phyloP scores from a whole-genome alignment of 495 filamentous ascomycete genomes.

The Podospora conica region DNA sequence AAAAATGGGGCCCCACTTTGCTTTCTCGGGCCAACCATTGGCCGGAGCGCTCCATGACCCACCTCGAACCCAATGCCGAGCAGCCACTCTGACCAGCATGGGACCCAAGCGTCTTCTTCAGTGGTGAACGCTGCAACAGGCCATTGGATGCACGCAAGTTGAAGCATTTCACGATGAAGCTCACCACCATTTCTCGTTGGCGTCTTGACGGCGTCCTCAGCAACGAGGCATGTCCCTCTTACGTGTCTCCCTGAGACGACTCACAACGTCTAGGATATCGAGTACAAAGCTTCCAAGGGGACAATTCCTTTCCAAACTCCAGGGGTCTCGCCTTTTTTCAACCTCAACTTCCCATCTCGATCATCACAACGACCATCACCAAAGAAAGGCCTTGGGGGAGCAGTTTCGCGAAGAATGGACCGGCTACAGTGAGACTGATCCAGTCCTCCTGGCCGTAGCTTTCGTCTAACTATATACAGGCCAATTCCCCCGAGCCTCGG shows the following conservation, averaged over 20 bases:
- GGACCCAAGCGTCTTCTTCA: conserved; percentile 6
- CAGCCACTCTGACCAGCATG: neutral
- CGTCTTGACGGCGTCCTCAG: neutral
- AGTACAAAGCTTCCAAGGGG: neutral
- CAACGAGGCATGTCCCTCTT: conserved; percentile 19
- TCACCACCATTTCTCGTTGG: neutral
- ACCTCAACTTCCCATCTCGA: neutral
- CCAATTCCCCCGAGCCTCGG: conserved; percentile 45
- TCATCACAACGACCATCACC: neutral
- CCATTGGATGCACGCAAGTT: neutral
- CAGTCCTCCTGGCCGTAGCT: neutral
- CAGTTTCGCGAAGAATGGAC: conserved; percentile 26
- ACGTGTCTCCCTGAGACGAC: conserved; percentile 20
- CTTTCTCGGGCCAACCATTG: conserved; percentile 17
- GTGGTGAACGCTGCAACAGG: neutral
- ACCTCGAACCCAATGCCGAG: neutral
- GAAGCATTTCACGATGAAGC: conserved; percentile 1
- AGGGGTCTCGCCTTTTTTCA: neutral
- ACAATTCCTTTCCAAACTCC: neutral
- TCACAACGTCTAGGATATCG: conserved; percentile 10
- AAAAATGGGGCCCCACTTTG: conserved; percentile 13
- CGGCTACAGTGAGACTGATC: conserved; percentile 21
- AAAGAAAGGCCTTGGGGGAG: conserved; percentile 4
- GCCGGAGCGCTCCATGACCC: conserved; percentile 8
- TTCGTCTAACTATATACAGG: conserved; percentile 31